phyloP scores from a whole-genome alignment of 106 monocot species.

The Ottelia alismoides region DNA sequence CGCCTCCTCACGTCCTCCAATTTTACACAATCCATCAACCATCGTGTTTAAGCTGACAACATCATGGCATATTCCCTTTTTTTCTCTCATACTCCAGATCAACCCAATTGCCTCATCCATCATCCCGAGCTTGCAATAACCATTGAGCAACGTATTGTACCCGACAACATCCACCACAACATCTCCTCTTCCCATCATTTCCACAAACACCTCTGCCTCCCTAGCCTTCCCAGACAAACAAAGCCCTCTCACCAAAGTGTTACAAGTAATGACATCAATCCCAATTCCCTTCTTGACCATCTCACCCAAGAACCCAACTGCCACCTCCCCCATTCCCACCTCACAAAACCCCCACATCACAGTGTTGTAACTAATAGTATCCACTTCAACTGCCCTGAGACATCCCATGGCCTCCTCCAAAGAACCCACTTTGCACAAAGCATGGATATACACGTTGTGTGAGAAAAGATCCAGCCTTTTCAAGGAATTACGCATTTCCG shows the following conservation, averaged over 20 bases:
- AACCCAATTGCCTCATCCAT: conserved; percentile 25
- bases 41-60: conserved; percentile 62
- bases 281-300: conserved; percentile 67
- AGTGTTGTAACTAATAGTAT: conserved; percentile 54
- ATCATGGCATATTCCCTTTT: conserved; percentile 30
- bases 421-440: conserved; percentile 27
- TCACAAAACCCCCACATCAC: conserved; percentile 62
- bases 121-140: conserved; percentile 50
- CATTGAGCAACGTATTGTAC: conserved; percentile 67
- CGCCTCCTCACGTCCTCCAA: conserved; percentile 40
- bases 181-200: conserved; percentile 38
- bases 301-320: conserved; percentile 39
- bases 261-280: conserved; percentile 45
- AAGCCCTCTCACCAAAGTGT: conserved; percentile 49
- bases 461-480: conserved; percentile 24
- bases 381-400: conserved; percentile 16
- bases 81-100: conserved; percentile 40
- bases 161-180: conserved; percentile 44
- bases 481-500: conserved; percentile 29
- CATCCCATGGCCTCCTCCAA: conserved; percentile 11
- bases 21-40: conserved; percentile 55
- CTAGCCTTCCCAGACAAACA: conserved; percentile 26
- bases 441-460: conserved; percentile 55
- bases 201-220: conserved; percentile 26
- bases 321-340: conserved; percentile 24